Evolutionary conservation across 2,329 filamentous ascomycete genomes (phyloP).

Genomic region (Sclerotinia nivalis): DNA sequence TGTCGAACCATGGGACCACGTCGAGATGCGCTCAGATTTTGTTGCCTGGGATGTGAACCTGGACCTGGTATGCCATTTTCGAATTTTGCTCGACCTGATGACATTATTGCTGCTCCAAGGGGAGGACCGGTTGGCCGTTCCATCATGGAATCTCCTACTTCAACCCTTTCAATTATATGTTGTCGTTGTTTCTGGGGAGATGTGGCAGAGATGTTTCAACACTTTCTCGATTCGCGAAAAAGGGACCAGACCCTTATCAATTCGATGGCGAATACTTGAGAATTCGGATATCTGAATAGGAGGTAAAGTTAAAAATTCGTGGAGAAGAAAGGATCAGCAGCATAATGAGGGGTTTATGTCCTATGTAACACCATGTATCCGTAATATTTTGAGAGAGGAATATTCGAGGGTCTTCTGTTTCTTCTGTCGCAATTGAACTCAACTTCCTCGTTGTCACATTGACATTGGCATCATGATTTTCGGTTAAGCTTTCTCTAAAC

Average conservation of each 20-base stretch:
- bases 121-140: constrained; percentile 39
- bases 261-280: constrained; percentile 17
- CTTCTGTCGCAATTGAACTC: constrained; percentile 5
- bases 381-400: constrained; percentile 5
- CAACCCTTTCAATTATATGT: constrained; percentile 2
- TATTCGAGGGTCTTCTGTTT: constrained; percentile 9
- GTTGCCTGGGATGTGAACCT: constrained; percentile 41
- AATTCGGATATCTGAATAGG: constrained; percentile 13
- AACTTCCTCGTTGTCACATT: constrained; percentile 21
- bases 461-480: constrained; percentile 16
- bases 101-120: constrained; percentile 42
- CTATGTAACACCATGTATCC: constrained; percentile 20
- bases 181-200: constrained; percentile 16
- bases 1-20: constrained; percentile 45
- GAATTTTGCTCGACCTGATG: constrained; percentile 44
- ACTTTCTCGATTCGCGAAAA: constrained; percentile 22
- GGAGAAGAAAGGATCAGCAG: constrained; percentile 13
- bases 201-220: constrained; percentile 22
- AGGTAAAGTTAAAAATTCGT: constrained; percentile 10
- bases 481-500: constrained; percentile 20
- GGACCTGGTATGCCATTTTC: constrained; percentile 44
- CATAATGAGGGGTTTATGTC: constrained; percentile 19
- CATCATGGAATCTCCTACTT: constrained; percentile 33
- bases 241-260: constrained; percentile 24
- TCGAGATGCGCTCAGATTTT: constrained; percentile 44